Evolutionary conservation across 176 grass and related monocot species (phyloP).

Genomic region (Cocos nucifera): DNA sequence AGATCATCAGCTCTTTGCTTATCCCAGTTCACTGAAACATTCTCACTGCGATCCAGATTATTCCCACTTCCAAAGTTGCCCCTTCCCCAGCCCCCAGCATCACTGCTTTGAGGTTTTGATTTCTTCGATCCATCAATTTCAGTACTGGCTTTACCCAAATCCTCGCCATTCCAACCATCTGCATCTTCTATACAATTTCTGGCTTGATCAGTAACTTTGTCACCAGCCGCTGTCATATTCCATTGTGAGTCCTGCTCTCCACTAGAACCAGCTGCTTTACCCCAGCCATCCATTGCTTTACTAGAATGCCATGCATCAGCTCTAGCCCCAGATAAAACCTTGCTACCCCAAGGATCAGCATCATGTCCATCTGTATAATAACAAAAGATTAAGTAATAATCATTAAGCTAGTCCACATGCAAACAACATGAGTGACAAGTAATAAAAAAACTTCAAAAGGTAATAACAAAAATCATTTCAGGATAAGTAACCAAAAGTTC

Average conservation of each 20-base stretch:
- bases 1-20: no score
- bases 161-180: conserved; percentile 28
- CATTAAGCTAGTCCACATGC: no score
- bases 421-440: no score
- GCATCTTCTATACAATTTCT: background rate
- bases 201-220: background rate
- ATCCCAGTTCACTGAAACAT: no score
- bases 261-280: conserved; percentile 6
- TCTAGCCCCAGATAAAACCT: conserved; percentile 25
- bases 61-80: background rate
- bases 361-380: conserved; percentile 7
- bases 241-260: conserved; percentile 7
- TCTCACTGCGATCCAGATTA: no score
- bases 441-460: no score
- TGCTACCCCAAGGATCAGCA: conserved; percentile 14
- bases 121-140: conserved; percentile 29
- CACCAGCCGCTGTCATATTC: background rate
- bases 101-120: conserved; percentile 19
- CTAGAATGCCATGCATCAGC: background rate
- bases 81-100: conserved; percentile 3
- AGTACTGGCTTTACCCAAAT: conserved; percentile 21
- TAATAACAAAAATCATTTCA: no score
- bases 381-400: no score
- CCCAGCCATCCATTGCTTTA: conserved; percentile 30
- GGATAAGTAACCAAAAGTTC: no score